Evolutionary conservation across 805 yeast genomes (phyloP).

Genomic region (Yarrowia bubula): DNA sequence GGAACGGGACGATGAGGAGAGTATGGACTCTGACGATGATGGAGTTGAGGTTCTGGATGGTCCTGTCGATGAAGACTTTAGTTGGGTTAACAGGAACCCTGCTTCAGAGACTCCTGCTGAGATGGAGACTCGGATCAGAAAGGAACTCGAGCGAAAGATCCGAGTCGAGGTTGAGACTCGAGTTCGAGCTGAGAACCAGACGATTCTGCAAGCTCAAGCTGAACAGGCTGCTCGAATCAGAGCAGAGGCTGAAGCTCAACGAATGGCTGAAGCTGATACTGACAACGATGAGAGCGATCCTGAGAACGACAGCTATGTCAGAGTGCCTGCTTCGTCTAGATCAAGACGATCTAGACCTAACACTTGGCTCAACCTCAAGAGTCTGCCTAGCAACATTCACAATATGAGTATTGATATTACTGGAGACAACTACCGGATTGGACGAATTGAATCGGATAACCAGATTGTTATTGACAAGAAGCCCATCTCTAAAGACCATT

Average conservation of each 20-base stretch:
- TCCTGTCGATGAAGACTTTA: background rate
- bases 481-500: constrained; percentile 19
- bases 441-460: background rate
- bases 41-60: constrained; percentile 2
- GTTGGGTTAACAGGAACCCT: background rate
- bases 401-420: background rate
- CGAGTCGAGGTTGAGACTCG: background rate
- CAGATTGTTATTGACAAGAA: constrained; percentile 9
- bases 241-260: constrained; percentile 18
- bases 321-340: background rate
- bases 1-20: background rate
- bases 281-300: constrained; percentile 6
- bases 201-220: constrained; percentile 16
- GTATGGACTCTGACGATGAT: background rate
- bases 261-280: constrained; percentile 10
- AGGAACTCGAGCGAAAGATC: constrained; percentile 4
- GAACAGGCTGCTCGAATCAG: constrained; percentile 19
- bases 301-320: background rate
- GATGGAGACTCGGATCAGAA: constrained; percentile 11
- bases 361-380: constrained; percentile 14
- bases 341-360: background rate
- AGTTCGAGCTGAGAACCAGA: constrained; percentile 13
- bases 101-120: background rate
- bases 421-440: constrained; percentile 4
- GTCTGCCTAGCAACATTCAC: background rate